Base-by-base conservation (phyloP, 2,329 filamentous ascomycete genomes). In the Pyrenophora graminea region DNA sequence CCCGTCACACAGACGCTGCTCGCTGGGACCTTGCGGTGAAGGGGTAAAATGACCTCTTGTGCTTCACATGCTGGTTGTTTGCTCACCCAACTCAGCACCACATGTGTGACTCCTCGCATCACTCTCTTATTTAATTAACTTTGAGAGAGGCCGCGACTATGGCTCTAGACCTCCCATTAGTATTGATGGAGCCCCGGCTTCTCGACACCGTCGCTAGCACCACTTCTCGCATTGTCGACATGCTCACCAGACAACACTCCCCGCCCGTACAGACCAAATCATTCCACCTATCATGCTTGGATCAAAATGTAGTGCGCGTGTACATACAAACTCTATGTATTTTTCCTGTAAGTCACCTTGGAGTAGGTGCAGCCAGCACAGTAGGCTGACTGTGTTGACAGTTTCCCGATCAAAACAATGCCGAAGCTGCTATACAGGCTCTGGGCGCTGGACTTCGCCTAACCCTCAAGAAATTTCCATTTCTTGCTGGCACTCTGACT, bases 231-330 rank as follows among this genome's bases (percentile, higher is more conserved):
- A 48, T 52, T 18, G 46, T 56, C 51, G 58, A 51, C 27, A 69
- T 70, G 61, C 66, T 69, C 52, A 52, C 62, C 54, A 68, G 63
- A 48, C 51, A 61, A 43, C 51, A 56, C 15, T 50, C 45, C 44
- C 58, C 61, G 32, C 41, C 50, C 21, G 55, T 54, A 48, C 57
- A 56, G n/a, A 53, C 55, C 38, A 59, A 59, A 32, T 55, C 53
- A 6, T 62, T 72, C 46, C 60, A 70, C 44, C 59, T 72, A 7
- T 67, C 67, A 13, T 56, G 61, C 38, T 27, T 67, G 17, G 69
- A 72, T 40, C 68, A 72, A 34, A 68, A 67, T 41, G 61, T 62
- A 9, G 67, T 68, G 46, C 65, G 69, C 33, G 66, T 66, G 6
- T 70, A 71, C 51, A 69, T 62, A 10, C 68, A 66, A 37, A 64